These are phyloP conservation scores for Epichloe baconii DNA, from an alignment of 2,329 filamentous ascomycete species.

Conservation along the genomic window DNA sequence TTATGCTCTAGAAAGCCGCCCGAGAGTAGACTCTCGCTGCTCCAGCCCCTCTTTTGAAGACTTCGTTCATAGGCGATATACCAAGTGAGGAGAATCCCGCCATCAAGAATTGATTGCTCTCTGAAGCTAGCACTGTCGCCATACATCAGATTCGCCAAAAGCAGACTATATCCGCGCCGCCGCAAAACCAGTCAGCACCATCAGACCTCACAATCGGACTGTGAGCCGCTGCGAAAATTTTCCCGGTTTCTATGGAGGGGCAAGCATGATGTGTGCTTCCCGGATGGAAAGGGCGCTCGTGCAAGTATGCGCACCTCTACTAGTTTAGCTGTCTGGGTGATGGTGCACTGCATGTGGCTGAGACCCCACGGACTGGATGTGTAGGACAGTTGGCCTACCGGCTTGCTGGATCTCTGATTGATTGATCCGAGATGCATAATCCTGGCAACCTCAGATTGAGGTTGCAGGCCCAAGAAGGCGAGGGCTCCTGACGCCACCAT, in stretches of 20 bases:
- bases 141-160: too few relatives aligned
- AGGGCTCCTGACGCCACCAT: slow-evolving; percentile 2
- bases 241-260: not conserved
- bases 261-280: not conserved
- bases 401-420: slow-evolving; percentile 4
- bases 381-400: not conserved
- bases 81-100: too few relatives aligned
- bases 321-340: not conserved
- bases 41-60: too few relatives aligned
- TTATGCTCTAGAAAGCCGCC: too few relatives aligned
- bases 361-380: not conserved
- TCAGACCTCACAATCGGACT: too few relatives aligned
- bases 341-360: not conserved
- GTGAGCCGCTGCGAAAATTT: too few relatives aligned
- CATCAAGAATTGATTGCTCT: too few relatives aligned
- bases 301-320: not conserved
- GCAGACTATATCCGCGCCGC: too few relatives aligned
- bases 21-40: too few relatives aligned
- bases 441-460: not conserved
- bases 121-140: too few relatives aligned
- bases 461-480: not conserved
- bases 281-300: not conserved
- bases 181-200: too few relatives aligned
- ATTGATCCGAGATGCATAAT: slow-evolving; percentile 3
- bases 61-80: too few relatives aligned